A percentile compares a stretch with the other conserved stretches of the same genome.
Conservation (phyloP, 345 rosid species). For the Ailanthus altissimus region DNA sequence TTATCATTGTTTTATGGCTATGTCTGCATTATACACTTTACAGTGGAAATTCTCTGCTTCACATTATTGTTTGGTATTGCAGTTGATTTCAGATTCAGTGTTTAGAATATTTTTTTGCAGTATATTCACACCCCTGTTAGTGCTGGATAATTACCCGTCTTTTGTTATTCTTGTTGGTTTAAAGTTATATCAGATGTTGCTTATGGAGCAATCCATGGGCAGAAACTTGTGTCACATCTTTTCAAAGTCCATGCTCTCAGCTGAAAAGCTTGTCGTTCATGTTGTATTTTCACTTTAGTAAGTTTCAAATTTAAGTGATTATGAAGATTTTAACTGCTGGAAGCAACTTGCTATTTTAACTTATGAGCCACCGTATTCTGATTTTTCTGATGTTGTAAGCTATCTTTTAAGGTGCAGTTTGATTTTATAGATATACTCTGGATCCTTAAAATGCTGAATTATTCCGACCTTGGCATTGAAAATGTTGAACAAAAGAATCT, state of each 20-base stretch:
- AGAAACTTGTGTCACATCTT: not conserved
- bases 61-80: not conserved
- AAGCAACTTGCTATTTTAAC: not conserved
- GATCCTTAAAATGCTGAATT: not conserved
- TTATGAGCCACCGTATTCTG: not conserved
- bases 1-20: not conserved
- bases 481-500: constrained; percentile 4
- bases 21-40: not conserved
- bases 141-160: not conserved
- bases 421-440: not conserved
- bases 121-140: not conserved
- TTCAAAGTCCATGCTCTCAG: not conserved
- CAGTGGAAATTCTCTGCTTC: not conserved
- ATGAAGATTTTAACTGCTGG: constrained; percentile 5
- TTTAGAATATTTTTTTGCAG: not conserved
- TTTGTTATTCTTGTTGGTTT: not conserved
- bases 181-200: constrained; percentile 2
- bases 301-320: not conserved
- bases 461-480: not conserved
- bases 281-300: not conserved
- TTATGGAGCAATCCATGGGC: not conserved
- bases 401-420: not conserved
- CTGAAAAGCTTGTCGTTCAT: not conserved
- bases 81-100: not conserved
- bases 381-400: not conserved